Evolutionary conservation across 768 basidiomycete species (phyloP).

Genomic region (Naganishia kalamii): DNA sequence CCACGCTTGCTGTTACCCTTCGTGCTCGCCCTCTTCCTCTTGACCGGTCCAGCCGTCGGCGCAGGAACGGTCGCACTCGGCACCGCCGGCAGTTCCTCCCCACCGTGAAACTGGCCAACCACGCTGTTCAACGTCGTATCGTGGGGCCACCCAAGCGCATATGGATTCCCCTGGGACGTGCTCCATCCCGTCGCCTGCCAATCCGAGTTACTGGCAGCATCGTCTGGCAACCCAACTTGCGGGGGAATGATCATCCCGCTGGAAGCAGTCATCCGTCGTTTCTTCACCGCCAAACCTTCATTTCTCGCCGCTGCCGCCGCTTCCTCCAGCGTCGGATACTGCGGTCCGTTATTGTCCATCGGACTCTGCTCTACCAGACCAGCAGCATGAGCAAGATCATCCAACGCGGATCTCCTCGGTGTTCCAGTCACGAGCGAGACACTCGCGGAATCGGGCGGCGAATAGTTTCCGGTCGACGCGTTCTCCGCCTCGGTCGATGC

Average conservation of each 20-base stretch:
- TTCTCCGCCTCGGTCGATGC: slow-evolving; percentile 11
- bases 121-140: slow-evolving; percentile 8
- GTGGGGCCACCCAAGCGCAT: slow-evolving; percentile 4
- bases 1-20: slow-evolving; percentile 9
- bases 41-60: neutral
- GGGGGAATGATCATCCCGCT: slow-evolving; percentile 13
- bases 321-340: slow-evolving; percentile 10
- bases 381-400: slow-evolving; percentile 24
- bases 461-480: neutral
- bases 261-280: slow-evolving; percentile 7
- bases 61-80: neutral
- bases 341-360: slow-evolving; percentile 10
- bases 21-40: slow-evolving; percentile 14
- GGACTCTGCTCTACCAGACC: slow-evolving; percentile 21
- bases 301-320: neutral
- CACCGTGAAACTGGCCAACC: slow-evolving; percentile 6
- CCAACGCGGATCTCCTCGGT: slow-evolving; percentile 21
- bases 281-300: slow-evolving; percentile 9
- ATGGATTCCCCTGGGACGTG: slow-evolving; percentile 1
- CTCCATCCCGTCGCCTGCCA: slow-evolving; percentile 15
- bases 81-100: neutral
- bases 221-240: neutral
- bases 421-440: slow-evolving; percentile 14
- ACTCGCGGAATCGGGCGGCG: slow-evolving; percentile 8
- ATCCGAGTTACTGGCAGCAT: neutral